These are phyloP conservation scores for Lathyrus aphaca DNA, from an alignment of 306 rosid genomes.

Conservation along the genomic window DNA sequence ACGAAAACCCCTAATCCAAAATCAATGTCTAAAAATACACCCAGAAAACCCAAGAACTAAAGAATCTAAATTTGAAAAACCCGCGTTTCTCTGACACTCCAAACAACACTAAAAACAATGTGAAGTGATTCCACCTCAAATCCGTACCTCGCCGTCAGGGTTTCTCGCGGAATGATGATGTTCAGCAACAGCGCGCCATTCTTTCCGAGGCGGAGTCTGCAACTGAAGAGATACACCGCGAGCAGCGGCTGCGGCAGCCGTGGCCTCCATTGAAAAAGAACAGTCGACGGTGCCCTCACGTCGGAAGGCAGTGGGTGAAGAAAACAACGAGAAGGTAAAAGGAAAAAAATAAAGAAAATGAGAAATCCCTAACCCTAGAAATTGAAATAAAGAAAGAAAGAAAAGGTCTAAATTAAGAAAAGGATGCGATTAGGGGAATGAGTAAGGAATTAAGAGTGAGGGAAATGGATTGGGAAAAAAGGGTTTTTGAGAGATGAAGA, in stretches of 20 bases:
- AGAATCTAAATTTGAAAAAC: background rate
- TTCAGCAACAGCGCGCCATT: constrained; percentile 88
- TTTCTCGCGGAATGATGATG: constrained; percentile 73
- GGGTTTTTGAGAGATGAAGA: constrained; percentile 51
- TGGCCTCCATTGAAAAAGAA: constrained; percentile 71
- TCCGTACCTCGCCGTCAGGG: constrained; percentile 74
- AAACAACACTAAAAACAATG: constrained; percentile 44
- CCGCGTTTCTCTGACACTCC: background rate
- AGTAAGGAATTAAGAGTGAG: constrained; percentile 4
- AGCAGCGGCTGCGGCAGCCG: constrained; percentile 58
- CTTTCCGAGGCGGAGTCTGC: constrained; percentile 60
- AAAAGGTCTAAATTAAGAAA: background rate
- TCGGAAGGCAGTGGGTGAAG: background rate
- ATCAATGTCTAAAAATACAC: background rate
- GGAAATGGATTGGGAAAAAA: constrained; percentile 5
- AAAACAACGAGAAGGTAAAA: constrained; percentile 2
- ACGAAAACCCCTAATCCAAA: constrained; percentile 46
- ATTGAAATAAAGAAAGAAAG: background rate
- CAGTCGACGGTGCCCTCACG: constrained; percentile 45
- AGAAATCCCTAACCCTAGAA: constrained; percentile 73
- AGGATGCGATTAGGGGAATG: background rate
- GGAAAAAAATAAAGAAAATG: background rate
- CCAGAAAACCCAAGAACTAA: constrained; percentile 1
- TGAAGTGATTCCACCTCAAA: constrained; percentile 30
- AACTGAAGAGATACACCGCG: constrained; percentile 75